Percentiles rank a stretch among this genome's conserved stretches.
phyloP scores from a whole-genome alignment of 2,329 filamentous ascomycete species.

The Coniochaeta sp. region DNA sequence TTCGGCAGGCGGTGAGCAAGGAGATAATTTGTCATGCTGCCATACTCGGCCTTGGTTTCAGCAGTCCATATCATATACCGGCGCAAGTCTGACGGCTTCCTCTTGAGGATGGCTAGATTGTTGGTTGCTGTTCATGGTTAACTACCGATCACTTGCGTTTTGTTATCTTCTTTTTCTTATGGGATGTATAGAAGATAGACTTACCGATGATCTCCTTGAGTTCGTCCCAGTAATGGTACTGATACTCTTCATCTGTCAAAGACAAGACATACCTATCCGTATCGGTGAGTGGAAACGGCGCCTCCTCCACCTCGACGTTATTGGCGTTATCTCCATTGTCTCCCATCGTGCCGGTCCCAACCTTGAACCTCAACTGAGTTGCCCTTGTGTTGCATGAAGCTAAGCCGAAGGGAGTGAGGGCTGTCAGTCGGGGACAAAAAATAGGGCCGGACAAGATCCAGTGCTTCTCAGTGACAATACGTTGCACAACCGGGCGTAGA shows the following conservation, averaged over 20 bases:
- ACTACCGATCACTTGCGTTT: not conserved
- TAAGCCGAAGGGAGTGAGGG: not conserved
- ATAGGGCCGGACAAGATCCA: not conserved
- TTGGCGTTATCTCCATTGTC: slow-evolving; percentile 16
- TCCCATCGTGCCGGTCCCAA: slow-evolving; percentile 26
- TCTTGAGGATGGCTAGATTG: slow-evolving; percentile 66
- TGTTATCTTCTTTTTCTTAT: too few relatives aligned
- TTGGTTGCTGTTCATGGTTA: slow-evolving; percentile 33
- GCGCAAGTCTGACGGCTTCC: slow-evolving; percentile 72
- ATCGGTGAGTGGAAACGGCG: slow-evolving; percentile 53
- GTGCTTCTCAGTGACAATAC: not conserved
- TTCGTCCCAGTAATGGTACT: slow-evolving; percentile 64
- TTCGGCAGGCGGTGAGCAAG: slow-evolving; percentile 61
- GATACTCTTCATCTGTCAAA: slow-evolving; percentile 62
- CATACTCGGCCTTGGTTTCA: slow-evolving; percentile 63
- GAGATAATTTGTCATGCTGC: slow-evolving; percentile 73
- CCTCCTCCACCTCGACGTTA: slow-evolving; percentile 21
- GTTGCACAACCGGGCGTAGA: not conserved
- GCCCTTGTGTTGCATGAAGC: not conserved
- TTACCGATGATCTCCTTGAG: slow-evolving; percentile 60
- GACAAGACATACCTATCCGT: slow-evolving; percentile 51
- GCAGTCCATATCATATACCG: slow-evolving; percentile 73
- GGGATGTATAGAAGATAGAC: slow-evolving; percentile 13
- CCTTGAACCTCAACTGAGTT: not conserved
- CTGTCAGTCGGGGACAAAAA: not conserved